Percentiles rank a stretch among this genome's conserved stretches.
Evolutionary conservation across 2,329 filamentous ascomycete species (phyloP).

Genomic region (Aspergillus clavatus): DNA sequence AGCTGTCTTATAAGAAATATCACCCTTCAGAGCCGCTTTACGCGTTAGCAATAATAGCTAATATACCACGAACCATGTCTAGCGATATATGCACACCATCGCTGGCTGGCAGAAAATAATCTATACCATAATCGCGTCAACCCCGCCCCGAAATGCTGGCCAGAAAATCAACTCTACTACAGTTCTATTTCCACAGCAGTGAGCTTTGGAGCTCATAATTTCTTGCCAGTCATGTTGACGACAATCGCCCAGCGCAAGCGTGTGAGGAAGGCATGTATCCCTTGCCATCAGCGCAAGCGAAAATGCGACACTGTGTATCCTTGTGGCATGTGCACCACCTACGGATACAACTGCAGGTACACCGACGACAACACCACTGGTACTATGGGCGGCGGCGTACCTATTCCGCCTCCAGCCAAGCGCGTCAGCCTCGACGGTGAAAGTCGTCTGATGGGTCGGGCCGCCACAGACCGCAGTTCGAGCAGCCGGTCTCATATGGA

Average conservation of each 20-base stretch:
- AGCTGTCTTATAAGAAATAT: too few species aligned
- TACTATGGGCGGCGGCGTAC: not conserved
- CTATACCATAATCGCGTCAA: too few species aligned
- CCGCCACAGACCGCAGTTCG: constrained; percentile 1
- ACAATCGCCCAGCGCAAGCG: constrained; percentile 24
- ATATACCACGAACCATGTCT: too few species aligned
- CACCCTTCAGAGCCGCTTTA: too few species aligned
- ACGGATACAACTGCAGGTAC: constrained; percentile 26
- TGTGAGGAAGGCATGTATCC: constrained; percentile 27
- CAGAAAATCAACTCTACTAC: too few species aligned
- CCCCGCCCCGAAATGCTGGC: too few species aligned
- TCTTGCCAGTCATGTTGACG: constrained; percentile 20
- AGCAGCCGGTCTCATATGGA: constrained; percentile 2
- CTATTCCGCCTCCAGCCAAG: constrained; percentile 8
- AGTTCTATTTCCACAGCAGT: too few species aligned
- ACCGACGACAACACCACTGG: constrained; percentile 8
- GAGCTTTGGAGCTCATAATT: too few species aligned
- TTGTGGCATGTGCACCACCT: constrained; percentile 27
- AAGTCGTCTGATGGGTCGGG: constrained; percentile 1
- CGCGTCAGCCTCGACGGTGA: constrained; percentile 7
- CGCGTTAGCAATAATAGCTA: too few species aligned
- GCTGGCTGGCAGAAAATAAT: too few species aligned
- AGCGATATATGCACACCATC: too few species aligned
- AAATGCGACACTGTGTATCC: constrained; percentile 29
- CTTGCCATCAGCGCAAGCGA: constrained; percentile 32